Evolutionary conservation across 192 early-diverging fungal species (phyloP), one percentile per base, ranked within the genome.

Genomic region (Gonapodya prolifera): DNA sequence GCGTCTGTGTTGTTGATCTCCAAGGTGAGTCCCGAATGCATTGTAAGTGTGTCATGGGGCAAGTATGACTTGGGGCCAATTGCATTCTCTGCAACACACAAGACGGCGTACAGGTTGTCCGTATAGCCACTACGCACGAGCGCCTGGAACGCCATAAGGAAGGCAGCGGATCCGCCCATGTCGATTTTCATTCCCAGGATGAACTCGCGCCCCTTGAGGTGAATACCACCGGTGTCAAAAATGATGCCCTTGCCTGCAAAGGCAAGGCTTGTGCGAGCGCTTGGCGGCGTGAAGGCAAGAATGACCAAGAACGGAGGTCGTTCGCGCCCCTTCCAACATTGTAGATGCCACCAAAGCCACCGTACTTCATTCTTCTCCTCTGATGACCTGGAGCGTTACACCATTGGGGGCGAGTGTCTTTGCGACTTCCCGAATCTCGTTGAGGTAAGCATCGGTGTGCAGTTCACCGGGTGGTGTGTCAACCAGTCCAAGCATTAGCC

Each of bases 181-280:
- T 89, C 87, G n/a, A 76, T 75, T 75, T 87, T 87, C 86, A 86
- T 82, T 0, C 73, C 80, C 29, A 29, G 35, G 79, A 83, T 83
- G 70, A 34, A 70, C 1, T 29, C 35, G n/a, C 34, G 77, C n/a
- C 78, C 2, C 78, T 88, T 88, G 80, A 88, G 35, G 16, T 79
- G 82, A 18, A 86, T 75, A 76, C 85, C 83, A 34, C 83, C 85
- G 33, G 86, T 85, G 79, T 89, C 87, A 81, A 83, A 89, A 13
- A 86, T 83, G 76, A 88, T 87, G 23, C 87, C 87, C 81, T 89
- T 89, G 76, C 87, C 87, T 30, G 87, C 87, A 77, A 82, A 85
- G 30, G 83, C 83, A 61, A 86, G 70, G 13, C 84, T 84, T 75
- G 83, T 85, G 2, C 70, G 81, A 1, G 78, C 78, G 0, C 71